Conservation (phyloP, 2,329 filamentous ascomycete species). For the Penicillium sp. region DNA sequence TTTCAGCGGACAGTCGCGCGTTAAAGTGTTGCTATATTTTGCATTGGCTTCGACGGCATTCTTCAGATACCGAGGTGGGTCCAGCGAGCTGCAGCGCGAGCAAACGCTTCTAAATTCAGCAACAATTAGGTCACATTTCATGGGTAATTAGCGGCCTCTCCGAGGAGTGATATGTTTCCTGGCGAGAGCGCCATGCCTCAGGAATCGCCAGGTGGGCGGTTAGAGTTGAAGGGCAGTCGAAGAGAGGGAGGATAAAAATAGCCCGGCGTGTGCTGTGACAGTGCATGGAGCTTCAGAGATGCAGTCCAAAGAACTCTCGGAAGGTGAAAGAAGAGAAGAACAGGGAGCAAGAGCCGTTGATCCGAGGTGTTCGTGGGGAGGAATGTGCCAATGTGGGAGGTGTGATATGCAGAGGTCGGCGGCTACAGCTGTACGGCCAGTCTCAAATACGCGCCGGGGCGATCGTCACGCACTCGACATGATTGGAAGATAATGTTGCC, state of each 20-base stretch:
- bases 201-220: slow-evolving; percentile 22
- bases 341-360: background rate
- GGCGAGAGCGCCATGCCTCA: slow-evolving; percentile 19
- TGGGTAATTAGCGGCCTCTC: slow-evolving; percentile 26
- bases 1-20: slow-evolving; percentile 43
- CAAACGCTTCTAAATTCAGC: slow-evolving; percentile 30
- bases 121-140: slow-evolving; percentile 29
- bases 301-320: background rate
- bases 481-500: slow-evolving; percentile 3
- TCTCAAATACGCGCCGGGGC: slow-evolving; percentile 26
- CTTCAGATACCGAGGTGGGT: slow-evolving; percentile 29
- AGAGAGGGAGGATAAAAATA: slow-evolving; percentile 24
- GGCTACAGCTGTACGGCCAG: slow-evolving; percentile 24
- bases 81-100: slow-evolving; percentile 27
- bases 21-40: slow-evolving; percentile 45
- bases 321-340: background rate
- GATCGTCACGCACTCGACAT: slow-evolving; percentile 15
- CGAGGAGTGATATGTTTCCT: background rate
- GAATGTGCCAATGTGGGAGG: slow-evolving; percentile 4
- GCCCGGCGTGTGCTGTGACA: slow-evolving; percentile 16
- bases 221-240: slow-evolving; percentile 8
- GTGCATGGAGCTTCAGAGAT: slow-evolving; percentile 12
- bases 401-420: slow-evolving; percentile 24
- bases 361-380: slow-evolving; percentile 1
- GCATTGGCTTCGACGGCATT: slow-evolving; percentile 30